Base-by-base conservation (phyloP, 108 stramenopile genomes). In the Cyclotella atomus region DNA sequence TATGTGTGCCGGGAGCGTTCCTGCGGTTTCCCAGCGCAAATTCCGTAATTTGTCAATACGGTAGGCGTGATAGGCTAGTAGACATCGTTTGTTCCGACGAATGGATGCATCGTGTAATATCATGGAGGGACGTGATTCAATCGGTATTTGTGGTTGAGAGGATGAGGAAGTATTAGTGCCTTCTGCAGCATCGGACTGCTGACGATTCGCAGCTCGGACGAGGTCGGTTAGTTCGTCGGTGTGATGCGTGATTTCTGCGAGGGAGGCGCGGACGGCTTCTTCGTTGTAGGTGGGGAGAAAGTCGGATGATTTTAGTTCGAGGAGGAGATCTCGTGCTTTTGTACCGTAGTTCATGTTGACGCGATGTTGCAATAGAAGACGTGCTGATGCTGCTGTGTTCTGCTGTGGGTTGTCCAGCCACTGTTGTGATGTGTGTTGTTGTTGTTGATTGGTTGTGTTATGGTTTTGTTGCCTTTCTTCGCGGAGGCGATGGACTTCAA, bases 201-300 rank as follows among this genome's bases (percentile, higher is more conserved):
- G 21, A 20, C 57, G 70, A 30, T 69, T 75, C 24, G 81, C 69
- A 17, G 92, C 81, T 21, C 71, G 79, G 17, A 88, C 87, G 54
- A 85, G 70, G 33, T 87, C 73, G 3, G 80, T 66, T 62, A 93
- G 56, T 62, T 84, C 85, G 30, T 83, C 86, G 24, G 87, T 68
- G 59, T 90, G 85, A 17, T 66, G 62, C 24, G 71, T 50, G 25
- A 95, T 76, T 66, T 93, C 92, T 41, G 88, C 59, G 8, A 93
- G 65, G 35, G 77, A 66, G 45, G 82, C 75, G 9, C 79, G 83
- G 17, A 95, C 93, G 1, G 79, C 52, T 17, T 85, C 89, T 54
- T 94, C 91, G 70, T 97, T 97, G 92, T 97, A 98, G 76, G 95
- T 38, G 16, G 96, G 95, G n/a, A 98, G 62, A 83, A 86, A 90